Percentiles rank a stretch among this genome's conserved stretches.
Evolutionary conservation across 2,329 filamentous ascomycete genomes (phyloP).

Genomic region (Fusarium mundagurra): DNA sequence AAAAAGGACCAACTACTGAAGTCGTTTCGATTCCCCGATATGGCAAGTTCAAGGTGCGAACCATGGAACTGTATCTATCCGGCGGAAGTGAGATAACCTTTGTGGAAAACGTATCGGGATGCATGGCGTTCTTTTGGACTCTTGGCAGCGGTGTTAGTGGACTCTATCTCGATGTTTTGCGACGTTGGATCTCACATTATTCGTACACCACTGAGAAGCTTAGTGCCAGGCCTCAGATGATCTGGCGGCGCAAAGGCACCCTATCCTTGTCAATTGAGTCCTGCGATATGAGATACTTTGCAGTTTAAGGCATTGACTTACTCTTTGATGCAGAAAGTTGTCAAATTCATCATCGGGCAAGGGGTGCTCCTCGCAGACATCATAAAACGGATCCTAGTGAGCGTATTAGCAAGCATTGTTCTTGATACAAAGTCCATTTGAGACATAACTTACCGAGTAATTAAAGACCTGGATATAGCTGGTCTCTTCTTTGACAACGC

Average conservation of each 20-base stretch:
- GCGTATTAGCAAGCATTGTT: not conserved
- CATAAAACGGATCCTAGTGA: constrained; percentile 59
- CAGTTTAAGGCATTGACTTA: constrained; percentile 45
- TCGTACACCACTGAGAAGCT: constrained; percentile 61
- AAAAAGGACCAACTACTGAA: constrained; percentile 70
- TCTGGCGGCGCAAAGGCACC: constrained; percentile 62
- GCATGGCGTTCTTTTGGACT: constrained; percentile 64
- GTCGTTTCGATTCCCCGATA: constrained; percentile 67
- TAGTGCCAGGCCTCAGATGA: constrained; percentile 54
- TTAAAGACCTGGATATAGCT: constrained; percentile 68
- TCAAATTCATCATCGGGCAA: constrained; percentile 65
- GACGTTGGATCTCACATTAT: constrained; percentile 58
- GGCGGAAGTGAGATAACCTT: constrained; percentile 63
- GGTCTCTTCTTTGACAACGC: constrained; percentile 61
- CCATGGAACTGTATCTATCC: constrained; percentile 65
- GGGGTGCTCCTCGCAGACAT: constrained; percentile 61
- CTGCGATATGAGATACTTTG: not conserved
- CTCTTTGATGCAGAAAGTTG: constrained; percentile 63
- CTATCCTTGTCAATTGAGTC: constrained; percentile 46
- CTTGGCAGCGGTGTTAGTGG: constrained; percentile 46
- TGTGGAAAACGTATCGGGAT: constrained; percentile 67
- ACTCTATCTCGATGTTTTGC: not conserved
- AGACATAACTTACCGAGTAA: constrained; percentile 59
- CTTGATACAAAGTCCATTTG: not conserved
- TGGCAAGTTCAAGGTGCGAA: constrained; percentile 63